Percentiles rank a stretch among this genome's conserved stretches.
These are phyloP conservation scores for Hymenoscyphus fraxineus DNA, from an alignment of 2,329 filamentous ascomycete species.

Conservation along the genomic window DNA sequence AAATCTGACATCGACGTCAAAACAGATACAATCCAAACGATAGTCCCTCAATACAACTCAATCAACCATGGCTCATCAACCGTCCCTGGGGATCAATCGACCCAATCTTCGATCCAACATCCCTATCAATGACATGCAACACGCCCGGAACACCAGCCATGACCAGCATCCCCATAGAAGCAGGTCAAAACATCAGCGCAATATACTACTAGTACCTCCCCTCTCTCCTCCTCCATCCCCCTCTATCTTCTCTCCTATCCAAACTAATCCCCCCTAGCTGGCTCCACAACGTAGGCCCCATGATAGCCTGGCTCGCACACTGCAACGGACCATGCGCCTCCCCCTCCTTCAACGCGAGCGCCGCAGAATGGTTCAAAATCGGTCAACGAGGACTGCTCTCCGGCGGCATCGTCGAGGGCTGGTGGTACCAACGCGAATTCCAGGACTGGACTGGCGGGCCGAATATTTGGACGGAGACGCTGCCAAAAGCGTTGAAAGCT, in stretches of 20 bases:
- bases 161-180: constrained; percentile 18
- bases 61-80: constrained; percentile 18
- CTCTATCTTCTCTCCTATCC: neutral
- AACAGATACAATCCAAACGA: constrained; percentile 16
- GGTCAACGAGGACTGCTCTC: constrained; percentile 14
- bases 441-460: constrained; percentile 17
- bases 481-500: constrained; percentile 43
- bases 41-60: constrained; percentile 12
- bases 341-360: constrained; percentile 12
- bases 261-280: constrained; percentile 4
- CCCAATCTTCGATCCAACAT: constrained; percentile 17
- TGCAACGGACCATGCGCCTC: constrained; percentile 18
- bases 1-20: neutral
- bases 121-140: constrained; percentile 17
- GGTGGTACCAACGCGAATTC: constrained; percentile 17
- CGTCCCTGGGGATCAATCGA: constrained; percentile 20
- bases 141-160: constrained; percentile 17
- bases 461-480: constrained; percentile 44
- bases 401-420: constrained; percentile 16
- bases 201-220: constrained; percentile 18
- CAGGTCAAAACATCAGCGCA: constrained; percentile 22
- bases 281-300: constrained; percentile 20
- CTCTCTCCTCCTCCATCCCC: neutral
- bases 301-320: constrained; percentile 19
- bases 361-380: constrained; percentile 21